Base-by-base conservation (phyloP, 306 rosid species). In the Geum urbanum region DNA sequence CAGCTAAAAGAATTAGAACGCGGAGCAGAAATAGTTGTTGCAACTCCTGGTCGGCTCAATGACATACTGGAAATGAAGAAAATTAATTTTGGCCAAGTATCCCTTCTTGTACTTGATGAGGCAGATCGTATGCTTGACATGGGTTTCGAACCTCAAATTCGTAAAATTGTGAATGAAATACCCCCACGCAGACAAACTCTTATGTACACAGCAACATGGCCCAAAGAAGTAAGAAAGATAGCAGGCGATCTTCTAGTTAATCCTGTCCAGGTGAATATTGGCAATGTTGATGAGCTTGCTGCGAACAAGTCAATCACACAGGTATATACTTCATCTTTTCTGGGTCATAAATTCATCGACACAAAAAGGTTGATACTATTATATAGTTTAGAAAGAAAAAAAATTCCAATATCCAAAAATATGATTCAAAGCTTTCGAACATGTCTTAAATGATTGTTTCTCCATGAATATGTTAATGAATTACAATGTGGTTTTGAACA, bases 121-220 rank as follows among this genome's bases (percentile, higher is more conserved):
- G 99, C 99, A 60, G 99, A 94, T 72, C 89, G 99, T 60, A 94
- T 94, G 99, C 97, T 94, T 81, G 99, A 94, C 81, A 94, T 94
- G 99, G 99, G 99, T 37, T 95, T 95, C 81, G 99, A 95, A 79
- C 99, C 99, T 83, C 99, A 95, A 80, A 95, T 95, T 48, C 95
- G 97, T 43, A 95, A 90, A 85, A 89, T 95, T 53, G 96, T 95
- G 85, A 89, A 95, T 77, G 95, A 95, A 82, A 95, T 95, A 78
- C 99, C 99, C 18, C 91, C 99, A 39, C 88, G 74, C 47, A 91
- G 99, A 73, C 99, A 95, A 72, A 95, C 99, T 55, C 96, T 95
- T 61, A 95, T 95, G 99, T 95, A 84, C 79, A 95, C 99, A 8
- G 99, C 99, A 63, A 95, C 99, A 63, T 95, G 99, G 99, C 99